Percentiles rank a stretch among this genome's conserved stretches.
phyloP scores from a whole-genome alignment of 2,329 filamentous ascomycete genomes.

The Leptographium procerum region DNA sequence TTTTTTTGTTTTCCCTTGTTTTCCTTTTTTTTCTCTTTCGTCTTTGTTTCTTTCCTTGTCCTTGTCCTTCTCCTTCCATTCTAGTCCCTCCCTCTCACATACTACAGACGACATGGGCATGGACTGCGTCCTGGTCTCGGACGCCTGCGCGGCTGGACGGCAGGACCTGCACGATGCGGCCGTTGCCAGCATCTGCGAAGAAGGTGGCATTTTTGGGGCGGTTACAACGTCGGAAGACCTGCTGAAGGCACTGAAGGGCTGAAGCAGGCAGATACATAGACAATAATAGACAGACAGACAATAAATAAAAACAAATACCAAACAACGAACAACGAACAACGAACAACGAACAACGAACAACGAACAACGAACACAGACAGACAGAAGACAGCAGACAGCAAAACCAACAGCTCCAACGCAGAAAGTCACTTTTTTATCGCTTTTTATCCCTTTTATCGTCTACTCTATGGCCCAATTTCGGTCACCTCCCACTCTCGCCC shows the following conservation, averaged over 20 bases:
- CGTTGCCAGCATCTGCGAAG: slow-evolving; percentile 5
- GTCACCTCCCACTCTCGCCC: background rate
- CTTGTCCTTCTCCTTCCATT: no score
- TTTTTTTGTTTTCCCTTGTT: background rate
- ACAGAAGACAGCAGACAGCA: no score
- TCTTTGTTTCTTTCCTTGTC: background rate
- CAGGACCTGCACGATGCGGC: slow-evolving; percentile 6
- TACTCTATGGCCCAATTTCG: background rate
- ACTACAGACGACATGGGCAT: slow-evolving; percentile 7
- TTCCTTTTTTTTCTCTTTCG: background rate
- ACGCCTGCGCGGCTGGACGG: slow-evolving; percentile 5
- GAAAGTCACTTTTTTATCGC: no score
- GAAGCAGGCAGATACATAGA: background rate
- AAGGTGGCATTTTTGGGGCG: slow-evolving; percentile 10
- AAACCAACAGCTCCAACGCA: no score
- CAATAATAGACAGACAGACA: background rate
- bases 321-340: no score
- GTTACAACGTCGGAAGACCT: background rate
- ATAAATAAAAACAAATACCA: background rate
- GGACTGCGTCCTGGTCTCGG: slow-evolving; percentile 7
- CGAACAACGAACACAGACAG: no score
- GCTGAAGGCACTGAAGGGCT: background rate
- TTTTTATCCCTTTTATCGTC: background rate
- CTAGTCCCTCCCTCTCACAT: background rate
- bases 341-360: no score